Percentiles rank a stretch among this genome's conserved stretches.
phyloP scores from a whole-genome alignment of 2,329 filamentous ascomycete genomes.

The Corniculantispora saksenae region DNA sequence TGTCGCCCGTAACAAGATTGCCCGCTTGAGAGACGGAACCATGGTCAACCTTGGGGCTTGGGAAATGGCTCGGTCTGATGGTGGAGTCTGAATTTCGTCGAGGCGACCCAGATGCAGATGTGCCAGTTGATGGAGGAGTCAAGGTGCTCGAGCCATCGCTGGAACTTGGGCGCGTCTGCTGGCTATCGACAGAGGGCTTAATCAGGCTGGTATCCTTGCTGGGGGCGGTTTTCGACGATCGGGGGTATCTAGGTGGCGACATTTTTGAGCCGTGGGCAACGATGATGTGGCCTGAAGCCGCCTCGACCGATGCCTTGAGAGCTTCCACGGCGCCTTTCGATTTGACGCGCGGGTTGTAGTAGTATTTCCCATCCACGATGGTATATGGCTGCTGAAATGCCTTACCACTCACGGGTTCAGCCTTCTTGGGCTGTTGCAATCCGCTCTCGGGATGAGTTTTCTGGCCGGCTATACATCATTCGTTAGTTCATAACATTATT shows the following conservation, averaged over 20 bases:
- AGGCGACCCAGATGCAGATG: not conserved
- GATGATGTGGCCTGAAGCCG: constrained; percentile 24
- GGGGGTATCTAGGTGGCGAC: not conserved
- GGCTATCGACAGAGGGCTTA: not conserved
- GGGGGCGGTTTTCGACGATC: not conserved
- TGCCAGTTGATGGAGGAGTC: not conserved
- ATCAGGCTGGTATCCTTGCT: not conserved
- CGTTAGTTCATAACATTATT: constrained; percentile 9
- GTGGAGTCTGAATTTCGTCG: constrained; percentile 10
- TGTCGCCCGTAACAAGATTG: not conserved
- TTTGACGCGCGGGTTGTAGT: not conserved
- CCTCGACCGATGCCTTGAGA: constrained; percentile 31
- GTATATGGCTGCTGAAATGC: constrained; percentile 8
- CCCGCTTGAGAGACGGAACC: not conserved
- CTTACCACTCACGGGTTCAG: not conserved
- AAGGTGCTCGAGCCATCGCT: not conserved
- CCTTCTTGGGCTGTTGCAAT: constrained; percentile 25
- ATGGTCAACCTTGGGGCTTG: not conserved
- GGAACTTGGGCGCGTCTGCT: not conserved
- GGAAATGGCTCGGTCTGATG: not conserved
- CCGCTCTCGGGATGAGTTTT: constrained; percentile 30
- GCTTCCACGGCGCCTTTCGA: constrained; percentile 23
- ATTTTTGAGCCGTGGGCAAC: constrained; percentile 25
- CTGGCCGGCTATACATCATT: constrained; percentile 32
- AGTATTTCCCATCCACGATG: constrained; percentile 19